Percentiles rank a stretch among this genome's conserved stretches.
Conservation (phyloP, 108 stramenopile species). For the Discostella pseudostelligera region DNA sequence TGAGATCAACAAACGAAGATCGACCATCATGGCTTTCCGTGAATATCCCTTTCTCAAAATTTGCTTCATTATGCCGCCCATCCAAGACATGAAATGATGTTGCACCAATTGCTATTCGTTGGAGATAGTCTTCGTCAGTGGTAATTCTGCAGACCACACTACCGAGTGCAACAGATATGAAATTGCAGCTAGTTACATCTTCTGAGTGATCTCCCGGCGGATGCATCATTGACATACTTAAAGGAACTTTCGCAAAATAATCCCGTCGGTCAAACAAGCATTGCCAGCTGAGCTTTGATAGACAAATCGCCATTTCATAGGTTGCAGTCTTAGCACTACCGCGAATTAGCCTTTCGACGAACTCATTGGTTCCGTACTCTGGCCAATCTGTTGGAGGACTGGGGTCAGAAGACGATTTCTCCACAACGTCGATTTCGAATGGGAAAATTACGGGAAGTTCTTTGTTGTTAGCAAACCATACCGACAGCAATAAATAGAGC, state of each 20-base stretch:
- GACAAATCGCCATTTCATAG: conserved; percentile 48
- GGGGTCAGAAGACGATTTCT: conserved; percentile 36
- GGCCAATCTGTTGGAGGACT: conserved; percentile 63
- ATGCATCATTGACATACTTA: conserved; percentile 25
- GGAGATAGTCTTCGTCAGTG: conserved; percentile 42
- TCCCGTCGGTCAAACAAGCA: conserved; percentile 62
- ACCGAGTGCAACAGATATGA: conserved; percentile 14
- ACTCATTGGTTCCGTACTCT: conserved; percentile 73
- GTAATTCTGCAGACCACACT: conserved; percentile 7
- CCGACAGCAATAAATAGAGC: conserved; percentile 67
- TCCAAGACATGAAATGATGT: conserved; percentile 48
- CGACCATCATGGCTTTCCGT: not conserved
- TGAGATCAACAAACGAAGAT: conserved; percentile 52
- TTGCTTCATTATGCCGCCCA: conserved; percentile 22
- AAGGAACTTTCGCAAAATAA: conserved; percentile 41
- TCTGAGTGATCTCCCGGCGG: not conserved
- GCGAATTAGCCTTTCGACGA: conserved; percentile 44
- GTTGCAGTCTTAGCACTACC: conserved; percentile 31
- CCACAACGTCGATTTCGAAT: conserved; percentile 42
- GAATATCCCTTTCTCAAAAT: conserved; percentile 23
- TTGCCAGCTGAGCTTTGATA: conserved; percentile 47
- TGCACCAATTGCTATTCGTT: conserved; percentile 46
- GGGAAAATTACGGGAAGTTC: conserved; percentile 80
- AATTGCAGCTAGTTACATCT: not conserved
- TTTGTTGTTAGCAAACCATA: conserved; percentile 86